These are phyloP conservation scores for Pseudoturritis turrita DNA, from an alignment of 345 rosid genomes.

Conservation along the genomic window DNA sequence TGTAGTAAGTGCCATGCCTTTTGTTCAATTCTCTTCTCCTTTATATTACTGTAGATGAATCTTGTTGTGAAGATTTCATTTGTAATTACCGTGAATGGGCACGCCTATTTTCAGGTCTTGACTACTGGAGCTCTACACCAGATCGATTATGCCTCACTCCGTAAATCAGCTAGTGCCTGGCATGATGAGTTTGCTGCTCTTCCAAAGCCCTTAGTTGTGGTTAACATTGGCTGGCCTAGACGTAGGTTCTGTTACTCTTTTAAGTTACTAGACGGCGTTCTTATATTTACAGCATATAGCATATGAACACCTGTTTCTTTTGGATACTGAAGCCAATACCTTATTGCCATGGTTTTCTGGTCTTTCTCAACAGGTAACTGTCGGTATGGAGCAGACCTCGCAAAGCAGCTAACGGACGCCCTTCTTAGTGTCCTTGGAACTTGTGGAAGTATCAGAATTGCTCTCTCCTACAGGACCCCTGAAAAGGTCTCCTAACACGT, in stretches of 20 bases:
- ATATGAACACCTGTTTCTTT: neutral
- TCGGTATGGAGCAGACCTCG: slow-evolving; percentile 81
- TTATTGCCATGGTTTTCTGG: neutral
- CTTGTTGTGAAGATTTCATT: slow-evolving; percentile 3
- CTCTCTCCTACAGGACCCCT: slow-evolving; percentile 80
- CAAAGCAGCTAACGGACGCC: slow-evolving; percentile 62
- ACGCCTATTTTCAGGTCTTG: slow-evolving; percentile 54
- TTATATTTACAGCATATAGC: neutral
- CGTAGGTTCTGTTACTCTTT: slow-evolving; percentile 40
- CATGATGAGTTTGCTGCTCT: slow-evolving; percentile 87
- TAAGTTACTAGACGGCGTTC: neutral
- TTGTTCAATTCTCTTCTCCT: neutral
- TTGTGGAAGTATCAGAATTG: slow-evolving; percentile 85
- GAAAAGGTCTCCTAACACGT: slow-evolving; percentile 51
- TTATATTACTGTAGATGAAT: neutral
- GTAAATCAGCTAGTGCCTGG: slow-evolving; percentile 85
- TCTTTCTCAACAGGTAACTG: slow-evolving; percentile 51
- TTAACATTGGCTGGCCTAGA: slow-evolving; percentile 90
- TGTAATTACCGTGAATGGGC: neutral
- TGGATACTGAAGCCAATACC: neutral
- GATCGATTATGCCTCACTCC: slow-evolving; percentile 78
- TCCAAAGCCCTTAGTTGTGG: slow-evolving; percentile 88
- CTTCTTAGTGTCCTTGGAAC: slow-evolving; percentile 55
- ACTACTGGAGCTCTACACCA: slow-evolving; percentile 89
- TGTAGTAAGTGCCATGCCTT: slow-evolving; percentile 49